Evolutionary conservation across 2,329 filamentous ascomycete genomes (phyloP), one percentile per base, ranked within the genome.

Genomic region (Chrysosporium queenslandicum): DNA sequence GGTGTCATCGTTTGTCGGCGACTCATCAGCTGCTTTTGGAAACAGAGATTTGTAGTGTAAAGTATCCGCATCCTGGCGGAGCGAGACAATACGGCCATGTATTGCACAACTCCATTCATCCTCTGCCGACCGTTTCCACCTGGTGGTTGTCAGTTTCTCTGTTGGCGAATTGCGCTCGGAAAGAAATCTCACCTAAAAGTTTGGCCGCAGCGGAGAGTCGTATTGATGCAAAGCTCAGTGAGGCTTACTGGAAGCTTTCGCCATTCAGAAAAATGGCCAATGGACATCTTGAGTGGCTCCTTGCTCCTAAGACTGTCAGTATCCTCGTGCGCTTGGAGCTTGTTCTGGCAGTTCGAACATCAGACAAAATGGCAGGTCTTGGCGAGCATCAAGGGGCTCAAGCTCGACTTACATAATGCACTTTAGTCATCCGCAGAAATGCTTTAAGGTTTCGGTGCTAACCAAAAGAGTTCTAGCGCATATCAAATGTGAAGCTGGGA

Each of bases 101-200:
- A 98, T 77, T 18, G 88, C 83, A 64, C 91, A 94, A 52, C 86
- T 86, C 92, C 92, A 98, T 74, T 91, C 85, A 66, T 90, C 82
- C 40, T 82, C 73, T 46, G 77, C 78, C 46, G 87, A 80, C 65
- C 90, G 89, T 56, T 84, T 85, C 92, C 92, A 98, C 73, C 91
- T 83, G 62, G 30, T 34, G 29, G 25, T 6, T 9, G 47, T 50
- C 36, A 50, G 25, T 27, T 14, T 14, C 12, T n/a, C n/a, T 11
- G 6, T 21, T 7, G 16, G n/a, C 12, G 12, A 16, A 7, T 14
- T 16, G n/a, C 6, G 14, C 4, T 21, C 23, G 27, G 36, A 21
- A 20, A 20, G 27, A 50, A 25, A 29, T 43, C 58, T 54, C 68
- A 81, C 79, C 81, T 73, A 60, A 98, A 98, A 0, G 91, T 95